These are phyloP conservation scores for Phaeosphaeriaceae sp. DNA, from an alignment of 2,329 filamentous ascomycete genomes.

Conservation along the genomic window DNA sequence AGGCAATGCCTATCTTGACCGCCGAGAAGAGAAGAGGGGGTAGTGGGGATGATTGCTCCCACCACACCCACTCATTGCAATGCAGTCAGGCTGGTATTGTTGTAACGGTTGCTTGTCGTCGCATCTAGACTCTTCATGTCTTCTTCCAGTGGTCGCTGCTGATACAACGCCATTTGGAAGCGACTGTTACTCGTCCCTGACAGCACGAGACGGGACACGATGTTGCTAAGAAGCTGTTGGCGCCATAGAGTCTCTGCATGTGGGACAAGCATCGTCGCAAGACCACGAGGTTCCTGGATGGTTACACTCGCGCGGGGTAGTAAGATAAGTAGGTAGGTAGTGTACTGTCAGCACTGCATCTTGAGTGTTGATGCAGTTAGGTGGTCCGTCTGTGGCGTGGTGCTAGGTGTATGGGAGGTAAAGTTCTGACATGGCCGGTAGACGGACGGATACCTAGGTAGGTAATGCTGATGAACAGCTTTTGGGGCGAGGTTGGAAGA, in stretches of 20 bases:
- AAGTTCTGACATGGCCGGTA: too few relatives aligned
- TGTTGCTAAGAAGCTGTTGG: constrained; percentile 16
- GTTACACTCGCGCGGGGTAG: constrained; percentile 33
- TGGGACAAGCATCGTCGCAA: constrained; percentile 21
- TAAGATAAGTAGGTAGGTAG: too few relatives aligned
- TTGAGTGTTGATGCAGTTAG: not conserved
- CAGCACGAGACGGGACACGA: constrained; percentile 9
- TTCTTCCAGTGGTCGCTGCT: not conserved
- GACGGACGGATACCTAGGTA: too few relatives aligned
- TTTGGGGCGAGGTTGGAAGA: constrained; percentile 8
- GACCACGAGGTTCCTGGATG: constrained; percentile 19
- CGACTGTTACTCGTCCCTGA: constrained; percentile 15
- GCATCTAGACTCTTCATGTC: constrained; percentile 13
- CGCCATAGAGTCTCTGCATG: constrained; percentile 10
- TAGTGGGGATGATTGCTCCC: not conserved
- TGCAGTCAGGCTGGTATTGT: not conserved
- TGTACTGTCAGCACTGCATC: constrained; percentile 17
- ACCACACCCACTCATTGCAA: not conserved
- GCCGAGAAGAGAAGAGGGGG: not conserved
- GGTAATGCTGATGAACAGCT: not conserved
- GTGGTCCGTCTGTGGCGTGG: not conserved
- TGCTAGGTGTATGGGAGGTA: constrained; percentile 3
- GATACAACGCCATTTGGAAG: not conserved
- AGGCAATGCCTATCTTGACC: not conserved
- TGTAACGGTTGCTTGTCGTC: constrained; percentile 6